These are phyloP conservation scores for Arthonia radiata DNA, from an alignment of 495 filamentous ascomycete genomes.

Conservation along the genomic window DNA sequence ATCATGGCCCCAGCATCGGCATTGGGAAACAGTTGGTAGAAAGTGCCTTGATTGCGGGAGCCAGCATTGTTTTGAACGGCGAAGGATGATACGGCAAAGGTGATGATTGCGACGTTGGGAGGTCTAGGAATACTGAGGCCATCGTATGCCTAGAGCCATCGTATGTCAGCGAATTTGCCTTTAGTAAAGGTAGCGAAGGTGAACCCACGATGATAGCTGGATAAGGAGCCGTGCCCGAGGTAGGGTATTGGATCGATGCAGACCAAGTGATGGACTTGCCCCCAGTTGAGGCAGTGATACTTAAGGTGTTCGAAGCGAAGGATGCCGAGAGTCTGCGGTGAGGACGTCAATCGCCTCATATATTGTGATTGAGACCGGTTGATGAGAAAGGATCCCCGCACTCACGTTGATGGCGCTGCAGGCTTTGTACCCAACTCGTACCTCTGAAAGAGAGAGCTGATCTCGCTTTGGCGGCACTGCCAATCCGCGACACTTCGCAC, in stretches of 20 bases:
- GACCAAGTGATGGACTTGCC: conserved; percentile 16
- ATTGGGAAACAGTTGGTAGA: conserved; percentile 19
- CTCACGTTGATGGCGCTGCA: too few relatives aligned
- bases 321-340: conserved; percentile 13
- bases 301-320: conserved; percentile 12
- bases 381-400: too few relatives aligned
- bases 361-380: too few relatives aligned
- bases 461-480: too few relatives aligned
- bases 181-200: too few relatives aligned
- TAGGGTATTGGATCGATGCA: conserved; percentile 15
- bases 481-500: too few relatives aligned
- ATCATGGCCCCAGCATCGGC: conserved; percentile 17
- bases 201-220: conserved; percentile 24
- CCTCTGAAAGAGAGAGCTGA: too few relatives aligned
- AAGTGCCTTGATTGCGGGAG: conserved; percentile 18
- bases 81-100: conserved; percentile 21
- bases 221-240: conserved; percentile 12
- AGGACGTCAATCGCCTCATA: too few relatives aligned
- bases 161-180: too few relatives aligned
- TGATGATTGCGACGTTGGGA: conserved; percentile 17
- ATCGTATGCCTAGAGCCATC: too few relatives aligned
- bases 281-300: conserved; percentile 16
- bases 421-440: too few relatives aligned
- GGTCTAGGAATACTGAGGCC: conserved; percentile 17
- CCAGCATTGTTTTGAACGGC: conserved; percentile 15